These are phyloP conservation scores for Didymella pinodella DNA, from an alignment of 2,329 filamentous ascomycete species.

Conservation along the genomic window DNA sequence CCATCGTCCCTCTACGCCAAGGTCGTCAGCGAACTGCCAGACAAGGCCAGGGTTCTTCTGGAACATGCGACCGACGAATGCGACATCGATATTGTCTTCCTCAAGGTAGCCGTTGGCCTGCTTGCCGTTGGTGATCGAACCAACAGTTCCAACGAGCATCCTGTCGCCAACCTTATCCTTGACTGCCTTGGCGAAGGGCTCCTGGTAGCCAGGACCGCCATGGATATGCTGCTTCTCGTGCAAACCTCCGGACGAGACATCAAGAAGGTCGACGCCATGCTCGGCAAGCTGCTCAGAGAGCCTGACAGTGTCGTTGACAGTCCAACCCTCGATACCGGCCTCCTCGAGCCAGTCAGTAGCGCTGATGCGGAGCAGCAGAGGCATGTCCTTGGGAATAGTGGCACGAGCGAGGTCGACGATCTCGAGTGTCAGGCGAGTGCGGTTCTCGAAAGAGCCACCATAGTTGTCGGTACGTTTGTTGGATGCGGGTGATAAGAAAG, in stretches of 20 bases:
- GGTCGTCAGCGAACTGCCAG: conserved; percentile 73
- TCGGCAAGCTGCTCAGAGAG: conserved; percentile 73
- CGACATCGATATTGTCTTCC: conserved; percentile 66
- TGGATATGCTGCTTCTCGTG: conserved; percentile 67
- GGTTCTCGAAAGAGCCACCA: conserved; percentile 75
- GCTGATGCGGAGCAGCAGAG: conserved; percentile 76
- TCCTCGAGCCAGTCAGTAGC: conserved; percentile 78
- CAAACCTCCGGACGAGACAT: conserved; percentile 81
- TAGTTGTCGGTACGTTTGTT: conserved; percentile 75
- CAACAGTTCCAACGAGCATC: conserved; percentile 77
- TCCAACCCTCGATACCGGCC: conserved; percentile 70
- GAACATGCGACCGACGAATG: conserved; percentile 77
- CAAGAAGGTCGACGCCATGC: conserved; percentile 80
- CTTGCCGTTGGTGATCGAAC: conserved; percentile 73
- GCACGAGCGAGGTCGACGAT: conserved; percentile 68
- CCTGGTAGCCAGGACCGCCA: conserved; percentile 73
- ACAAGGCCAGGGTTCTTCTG: conserved; percentile 83
- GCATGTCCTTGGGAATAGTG: conserved; percentile 71
- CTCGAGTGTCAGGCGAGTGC: conserved; percentile 72
- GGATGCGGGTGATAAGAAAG: conserved; percentile 73
- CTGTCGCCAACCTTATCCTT: conserved; percentile 76
- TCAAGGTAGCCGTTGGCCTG: conserved; percentile 61
- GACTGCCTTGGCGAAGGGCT: conserved; percentile 73
- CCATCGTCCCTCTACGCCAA: conserved; percentile 75
- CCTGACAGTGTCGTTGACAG: conserved; percentile 66